These are phyloP conservation scores for Echinosphaeria canescens DNA, from an alignment of 2,329 filamentous ascomycete genomes.

Conservation along the genomic window DNA sequence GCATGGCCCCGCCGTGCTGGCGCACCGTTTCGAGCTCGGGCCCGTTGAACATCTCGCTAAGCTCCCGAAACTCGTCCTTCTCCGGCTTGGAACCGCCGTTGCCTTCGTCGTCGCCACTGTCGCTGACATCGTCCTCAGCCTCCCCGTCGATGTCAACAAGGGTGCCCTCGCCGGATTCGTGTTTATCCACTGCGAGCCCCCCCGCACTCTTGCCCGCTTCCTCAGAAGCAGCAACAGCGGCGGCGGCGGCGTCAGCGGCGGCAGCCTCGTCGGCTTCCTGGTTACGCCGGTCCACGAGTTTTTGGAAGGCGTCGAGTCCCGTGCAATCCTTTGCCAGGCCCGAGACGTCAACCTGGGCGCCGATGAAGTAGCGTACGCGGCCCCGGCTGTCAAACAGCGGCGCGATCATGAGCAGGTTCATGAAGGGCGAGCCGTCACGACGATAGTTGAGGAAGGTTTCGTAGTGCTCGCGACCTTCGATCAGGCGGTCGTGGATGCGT, in stretches of 20 bases:
- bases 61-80: slow-evolving; percentile 42
- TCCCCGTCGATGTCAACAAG: slow-evolving; percentile 10
- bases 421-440: slow-evolving; percentile 55
- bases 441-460: slow-evolving; percentile 62
- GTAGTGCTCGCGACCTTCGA: slow-evolving; percentile 43
- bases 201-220: too few relatives aligned
- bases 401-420: slow-evolving; percentile 58
- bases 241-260: slow-evolving; percentile 1
- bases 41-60: slow-evolving; percentile 49
- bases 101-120: background rate
- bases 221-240: too few relatives aligned
- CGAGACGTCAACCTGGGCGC: slow-evolving; percentile 51
- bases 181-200: too few relatives aligned
- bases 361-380: slow-evolving; percentile 43
- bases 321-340: slow-evolving; percentile 43
- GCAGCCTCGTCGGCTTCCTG: slow-evolving; percentile 9
- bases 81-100: slow-evolving; percentile 5
- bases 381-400: slow-evolving; percentile 48
- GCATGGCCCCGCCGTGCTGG: slow-evolving; percentile 39
- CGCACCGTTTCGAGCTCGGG: slow-evolving; percentile 43
- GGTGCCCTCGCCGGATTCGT: too few relatives aligned
- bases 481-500: slow-evolving; percentile 37
- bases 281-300: slow-evolving; percentile 17
- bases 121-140: slow-evolving; percentile 7
- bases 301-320: slow-evolving; percentile 38